Percentiles rank a stretch among this genome's conserved stretches.
These are phyloP conservation scores for Powellomyces hirtus DNA, from an alignment of 192 early-diverging fungal species.

Conservation along the genomic window DNA sequence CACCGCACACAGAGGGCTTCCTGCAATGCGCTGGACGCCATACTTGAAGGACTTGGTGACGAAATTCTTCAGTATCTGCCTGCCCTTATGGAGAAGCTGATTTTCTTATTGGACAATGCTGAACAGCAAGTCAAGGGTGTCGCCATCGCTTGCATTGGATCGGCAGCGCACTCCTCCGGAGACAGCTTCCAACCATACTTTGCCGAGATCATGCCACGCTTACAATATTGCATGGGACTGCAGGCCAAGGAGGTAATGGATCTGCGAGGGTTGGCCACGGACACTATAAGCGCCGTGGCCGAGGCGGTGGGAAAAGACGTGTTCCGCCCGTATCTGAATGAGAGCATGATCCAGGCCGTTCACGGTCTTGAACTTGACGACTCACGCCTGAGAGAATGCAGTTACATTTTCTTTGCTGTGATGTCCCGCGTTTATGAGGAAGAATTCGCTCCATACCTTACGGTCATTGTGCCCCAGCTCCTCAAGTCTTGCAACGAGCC, in stretches of 20 bases:
- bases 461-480: conserved; percentile 75
- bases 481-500: conserved; percentile 75
- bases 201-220: conserved; percentile 62
- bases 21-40: conserved; percentile 82
- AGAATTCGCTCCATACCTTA: conserved; percentile 78
- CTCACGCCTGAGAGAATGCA: conserved; percentile 76
- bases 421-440: conserved; percentile 76
- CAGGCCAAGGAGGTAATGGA: conserved; percentile 66
- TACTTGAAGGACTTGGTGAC: conserved; percentile 79
- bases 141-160: conserved; percentile 82
- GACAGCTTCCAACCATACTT: conserved; percentile 76
- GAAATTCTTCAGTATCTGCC: conserved; percentile 80
- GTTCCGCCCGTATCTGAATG: conserved; percentile 72
- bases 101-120: conserved; percentile 69
- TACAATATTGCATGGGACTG: conserved; percentile 71
- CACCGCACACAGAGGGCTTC: conserved; percentile 75
- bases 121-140: conserved; percentile 70
- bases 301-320: conserved; percentile 81
- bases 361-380: conserved; percentile 76
- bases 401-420: conserved; percentile 82
- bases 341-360: conserved; percentile 72
- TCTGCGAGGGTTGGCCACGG: conserved; percentile 82
- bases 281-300: conserved; percentile 80
- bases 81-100: conserved; percentile 76
- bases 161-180: conserved; percentile 84